phyloP scores from a whole-genome alignment of 2,329 filamentous ascomycete genomes.

The Arthroderma sp. region DNA sequence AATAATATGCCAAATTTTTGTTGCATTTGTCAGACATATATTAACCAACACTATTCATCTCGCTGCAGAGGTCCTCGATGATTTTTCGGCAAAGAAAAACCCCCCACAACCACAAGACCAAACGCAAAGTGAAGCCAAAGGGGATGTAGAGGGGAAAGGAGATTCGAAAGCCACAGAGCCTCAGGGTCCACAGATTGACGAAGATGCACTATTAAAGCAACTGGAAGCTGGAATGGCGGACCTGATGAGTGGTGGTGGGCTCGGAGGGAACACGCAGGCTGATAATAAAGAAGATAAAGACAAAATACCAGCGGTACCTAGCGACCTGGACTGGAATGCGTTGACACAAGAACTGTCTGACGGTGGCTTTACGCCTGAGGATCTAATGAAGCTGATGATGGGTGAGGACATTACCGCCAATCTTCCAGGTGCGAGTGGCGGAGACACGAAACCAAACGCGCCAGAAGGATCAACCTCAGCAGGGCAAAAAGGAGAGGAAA shows the following conservation, averaged over 20 bases:
- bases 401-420: slow-evolving; percentile 15
- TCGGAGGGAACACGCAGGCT: slow-evolving; percentile 57
- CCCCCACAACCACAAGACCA: background rate
- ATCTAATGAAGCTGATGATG: slow-evolving; percentile 20
- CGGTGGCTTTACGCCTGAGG: slow-evolving; percentile 16
- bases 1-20: background rate
- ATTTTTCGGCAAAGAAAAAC: slow-evolving; percentile 52
- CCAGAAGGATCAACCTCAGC: slow-evolving; percentile 15
- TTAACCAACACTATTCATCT: background rate
- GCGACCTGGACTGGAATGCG: slow-evolving; percentile 16
- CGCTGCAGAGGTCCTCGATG: slow-evolving; percentile 71
- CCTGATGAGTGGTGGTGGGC: slow-evolving; percentile 55
- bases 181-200: slow-evolving; percentile 17
- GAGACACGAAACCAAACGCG: slow-evolving; percentile 10
- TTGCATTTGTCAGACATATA: background rate
- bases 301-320: slow-evolving; percentile 12
- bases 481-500: slow-evolving; percentile 38
- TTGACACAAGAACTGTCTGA: slow-evolving; percentile 21
- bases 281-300: slow-evolving; percentile 18
- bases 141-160: background rate
- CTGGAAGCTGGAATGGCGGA: slow-evolving; percentile 84
- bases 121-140: background rate
- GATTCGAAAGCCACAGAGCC: slow-evolving; percentile 2
- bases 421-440: slow-evolving; percentile 7
- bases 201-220: slow-evolving; percentile 57